These are phyloP conservation scores for Cystoisospora suis DNA, from an alignment of 169 alveolate species.

Conservation along the genomic window DNA sequence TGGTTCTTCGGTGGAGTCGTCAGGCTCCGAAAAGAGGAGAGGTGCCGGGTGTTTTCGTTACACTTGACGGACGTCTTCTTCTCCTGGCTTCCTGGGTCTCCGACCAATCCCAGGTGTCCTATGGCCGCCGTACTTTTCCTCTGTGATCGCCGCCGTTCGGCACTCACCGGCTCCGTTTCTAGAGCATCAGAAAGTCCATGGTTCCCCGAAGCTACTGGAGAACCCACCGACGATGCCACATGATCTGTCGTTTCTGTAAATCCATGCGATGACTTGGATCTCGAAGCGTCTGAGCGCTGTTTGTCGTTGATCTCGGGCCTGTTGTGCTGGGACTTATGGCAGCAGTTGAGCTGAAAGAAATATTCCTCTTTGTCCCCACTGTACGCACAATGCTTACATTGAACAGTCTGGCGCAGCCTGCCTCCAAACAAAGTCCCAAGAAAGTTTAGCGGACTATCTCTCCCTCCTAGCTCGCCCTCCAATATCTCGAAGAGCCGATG, in stretches of 20 bases:
- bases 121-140: no score
- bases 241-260: background rate
- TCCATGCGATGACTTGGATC: background rate
- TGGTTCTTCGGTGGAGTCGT: no score
- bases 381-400: conserved; percentile 60
- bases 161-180: no score
- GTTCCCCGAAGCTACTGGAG: no score
- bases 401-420: conserved; percentile 33
- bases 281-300: background rate
- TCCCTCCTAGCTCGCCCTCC: conserved; percentile 60
- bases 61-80: no score
- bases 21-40: no score
- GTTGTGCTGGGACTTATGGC: conserved; percentile 27
- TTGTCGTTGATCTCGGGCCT: background rate
- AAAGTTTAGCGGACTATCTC: conserved; percentile 49
- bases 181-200: no score
- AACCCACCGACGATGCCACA: no score
- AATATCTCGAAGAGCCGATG: conserved; percentile 59
- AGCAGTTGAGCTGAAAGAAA: conserved; percentile 60
- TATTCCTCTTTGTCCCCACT: conserved; percentile 57
- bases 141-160: no score
- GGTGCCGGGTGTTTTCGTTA: no score
- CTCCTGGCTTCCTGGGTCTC: no score
- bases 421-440: conserved; percentile 54
- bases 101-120: no score